Base-by-base conservation (phyloP, 1,139 yeast genomes). In the Trichomonascaceae sp. region DNA sequence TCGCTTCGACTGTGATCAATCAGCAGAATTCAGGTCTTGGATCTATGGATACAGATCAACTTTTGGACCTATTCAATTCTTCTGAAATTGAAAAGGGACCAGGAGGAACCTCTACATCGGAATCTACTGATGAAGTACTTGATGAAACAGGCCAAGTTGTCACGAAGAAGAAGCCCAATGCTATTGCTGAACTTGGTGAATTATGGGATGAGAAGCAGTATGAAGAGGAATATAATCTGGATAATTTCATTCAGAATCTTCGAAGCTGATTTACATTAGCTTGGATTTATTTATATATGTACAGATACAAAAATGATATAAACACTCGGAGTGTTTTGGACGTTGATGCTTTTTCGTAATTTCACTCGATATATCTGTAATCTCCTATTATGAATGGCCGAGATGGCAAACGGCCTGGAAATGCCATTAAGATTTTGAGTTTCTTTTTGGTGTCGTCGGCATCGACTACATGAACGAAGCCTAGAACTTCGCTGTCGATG, bases 181-280 rank as follows among this genome's bases (percentile, higher is more conserved):
- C 87, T 1, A 84, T 89, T 54, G 95, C 93, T 38, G 96, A 88
- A 62, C 76, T 91, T 61, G 93, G 88, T n/a, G 97, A 91, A 65
- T 77, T 93, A 58, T 93, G 99, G 99, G 98, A 93, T 69, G 95
- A 88, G 65, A 79, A 88, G 50, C 97, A 93, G 70, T 93, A 93
- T 66, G 96, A 91, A 62, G 99, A 93, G 66, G 98, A 93, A 73
- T 93, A 93, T 70, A 88, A 93, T 66, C 80, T 93, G 72, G 98
- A 91, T 70, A 84, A 86, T 55, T 93, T 93, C 70, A 93, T 93
- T 71, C 87, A 87, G 71, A 85, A 88, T 20, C 46, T 39, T 15
- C 22, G 41, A 17, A 18, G 36, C 39, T 39, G 32, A 27, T 27
- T 8, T 27, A 13, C 36, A 13, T 43, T 27, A 10, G 45, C 18